Evolutionary conservation across 228 moss, liverwort and hornwort species (phyloP).

Genomic region (Sphagnum magellanicum): DNA sequence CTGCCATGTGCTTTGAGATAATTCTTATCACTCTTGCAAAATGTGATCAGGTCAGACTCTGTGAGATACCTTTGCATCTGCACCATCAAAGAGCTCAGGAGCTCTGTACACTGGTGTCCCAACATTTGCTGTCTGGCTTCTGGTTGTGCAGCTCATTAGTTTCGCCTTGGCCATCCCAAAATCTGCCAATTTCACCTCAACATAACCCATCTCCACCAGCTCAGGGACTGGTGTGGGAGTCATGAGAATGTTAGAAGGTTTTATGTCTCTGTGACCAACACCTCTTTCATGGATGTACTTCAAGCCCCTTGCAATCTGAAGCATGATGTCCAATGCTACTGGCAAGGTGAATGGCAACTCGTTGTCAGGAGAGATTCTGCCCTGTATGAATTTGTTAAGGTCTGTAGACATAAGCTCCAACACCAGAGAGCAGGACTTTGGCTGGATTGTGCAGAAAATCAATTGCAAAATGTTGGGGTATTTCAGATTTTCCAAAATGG

Average conservation of each 20-base stretch:
- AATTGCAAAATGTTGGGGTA: too few species aligned
- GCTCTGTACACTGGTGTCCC: background rate
- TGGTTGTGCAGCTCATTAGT: background rate
- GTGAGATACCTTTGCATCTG: too few species aligned
- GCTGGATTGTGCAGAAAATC: too few species aligned
- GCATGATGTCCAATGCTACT: background rate
- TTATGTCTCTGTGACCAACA: background rate
- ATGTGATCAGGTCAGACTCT: too few species aligned
- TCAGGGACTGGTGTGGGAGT: background rate
- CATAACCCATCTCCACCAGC: background rate
- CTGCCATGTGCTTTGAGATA: too few species aligned
- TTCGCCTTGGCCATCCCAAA: background rate
- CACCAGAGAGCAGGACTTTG: background rate
- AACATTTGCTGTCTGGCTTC: background rate
- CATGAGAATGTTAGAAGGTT: background rate
- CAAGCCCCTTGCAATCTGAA: background rate
- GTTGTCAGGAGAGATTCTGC: background rate
- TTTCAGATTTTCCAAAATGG: too few species aligned
- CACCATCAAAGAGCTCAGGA: background rate
- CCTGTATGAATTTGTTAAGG: background rate
- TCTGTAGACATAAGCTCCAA: constrained; percentile 1
- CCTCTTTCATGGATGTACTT: background rate
- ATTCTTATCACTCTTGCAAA: too few species aligned
- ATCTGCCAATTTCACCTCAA: background rate
- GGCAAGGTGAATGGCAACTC: background rate